These are phyloP conservation scores for Zalaria sp. DNA, from an alignment of 2,329 filamentous ascomycete genomes.

Conservation along the genomic window DNA sequence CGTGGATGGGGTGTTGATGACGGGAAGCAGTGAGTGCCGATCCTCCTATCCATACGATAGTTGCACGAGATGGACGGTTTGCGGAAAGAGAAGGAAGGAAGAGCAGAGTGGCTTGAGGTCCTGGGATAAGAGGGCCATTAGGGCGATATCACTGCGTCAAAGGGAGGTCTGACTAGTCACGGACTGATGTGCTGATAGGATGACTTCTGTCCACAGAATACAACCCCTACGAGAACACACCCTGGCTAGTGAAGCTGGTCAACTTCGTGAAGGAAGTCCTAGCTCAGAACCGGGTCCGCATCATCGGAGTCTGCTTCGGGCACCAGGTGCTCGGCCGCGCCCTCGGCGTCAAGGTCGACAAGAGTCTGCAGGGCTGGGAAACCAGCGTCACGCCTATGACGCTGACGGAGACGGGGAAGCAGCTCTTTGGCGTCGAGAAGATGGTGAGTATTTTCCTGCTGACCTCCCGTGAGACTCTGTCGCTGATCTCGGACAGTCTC, in stretches of 20 bases:
- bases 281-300: slow-evolving; percentile 45
- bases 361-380: slow-evolving; percentile 64
- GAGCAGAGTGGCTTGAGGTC: background rate
- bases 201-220: slow-evolving; percentile 33
- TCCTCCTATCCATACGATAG: background rate
- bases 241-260: slow-evolving; percentile 65
- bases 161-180: background rate
- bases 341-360: slow-evolving; percentile 50
- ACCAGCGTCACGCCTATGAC: slow-evolving; percentile 57
- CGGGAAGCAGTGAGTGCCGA: slow-evolving; percentile 37
- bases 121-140: too few relatives aligned
- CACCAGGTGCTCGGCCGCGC: slow-evolving; percentile 74
- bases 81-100: slow-evolving; percentile 1
- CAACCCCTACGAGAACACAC: slow-evolving; percentile 57
- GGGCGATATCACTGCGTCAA: too few relatives aligned
- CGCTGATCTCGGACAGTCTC: slow-evolving; percentile 34
- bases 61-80: background rate
- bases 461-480: background rate
- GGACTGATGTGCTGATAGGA: slow-evolving; percentile 1
- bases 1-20: slow-evolving; percentile 72
- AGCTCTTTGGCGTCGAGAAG: slow-evolving; percentile 54
- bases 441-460: slow-evolving; percentile 29
- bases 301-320: slow-evolving; percentile 78
- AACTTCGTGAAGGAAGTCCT: slow-evolving; percentile 51
- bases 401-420: slow-evolving; percentile 54